Evolutionary conservation across 2,329 filamentous ascomycete genomes (phyloP), one percentile per base, ranked within the genome.

Genomic region (Pseudohalonectria lignicola): DNA sequence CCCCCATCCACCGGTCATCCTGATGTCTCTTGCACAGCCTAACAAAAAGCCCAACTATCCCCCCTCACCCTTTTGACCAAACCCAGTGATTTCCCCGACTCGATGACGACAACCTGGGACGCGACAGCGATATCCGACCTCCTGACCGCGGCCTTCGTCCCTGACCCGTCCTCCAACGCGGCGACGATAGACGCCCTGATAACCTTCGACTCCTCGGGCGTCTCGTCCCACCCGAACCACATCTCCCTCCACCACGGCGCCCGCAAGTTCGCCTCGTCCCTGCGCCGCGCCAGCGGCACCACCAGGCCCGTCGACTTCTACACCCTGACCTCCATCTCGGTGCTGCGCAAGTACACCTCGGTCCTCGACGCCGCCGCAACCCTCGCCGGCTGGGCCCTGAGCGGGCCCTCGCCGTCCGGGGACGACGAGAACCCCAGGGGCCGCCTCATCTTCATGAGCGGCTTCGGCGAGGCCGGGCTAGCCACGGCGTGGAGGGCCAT

Each of bases 171-270:
- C 39, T 49, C 44, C 41, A 47, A 57, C 30, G 45, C 53, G 39
- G 55, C 44, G 32, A 69, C 65, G 37, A 86, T 94, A 53, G 86
- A 94, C 59, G 73, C 82, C 20, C 71, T 98, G 48, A 68, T 98
- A 47, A 98, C 92, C 21, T 98, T 98, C 55, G 92, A 98, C 63
- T 55, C 60, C n/a, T 46, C 62, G 35, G 92, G 92, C 42, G 71
- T 98, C 35, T 94, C 86, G 41, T 75, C 76, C 31, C 92, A 98
- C 60, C 86, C 87, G 17, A 98, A 98, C 66, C 92, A 98, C 64
- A 82, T 84, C 45, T 87, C 87, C 5, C 74, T 96, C 8, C 87
- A 87, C 63, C 72, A 84, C 56, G 92, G 90, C 41, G 85, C 86
- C 6, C 72, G 75, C 33, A 60, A 73, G 35, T 96, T 94, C 56